Evolutionary conservation across 306 rosid species (phyloP), one percentile per base, ranked within the genome.

Genomic region (Lathyrus oleraceus): DNA sequence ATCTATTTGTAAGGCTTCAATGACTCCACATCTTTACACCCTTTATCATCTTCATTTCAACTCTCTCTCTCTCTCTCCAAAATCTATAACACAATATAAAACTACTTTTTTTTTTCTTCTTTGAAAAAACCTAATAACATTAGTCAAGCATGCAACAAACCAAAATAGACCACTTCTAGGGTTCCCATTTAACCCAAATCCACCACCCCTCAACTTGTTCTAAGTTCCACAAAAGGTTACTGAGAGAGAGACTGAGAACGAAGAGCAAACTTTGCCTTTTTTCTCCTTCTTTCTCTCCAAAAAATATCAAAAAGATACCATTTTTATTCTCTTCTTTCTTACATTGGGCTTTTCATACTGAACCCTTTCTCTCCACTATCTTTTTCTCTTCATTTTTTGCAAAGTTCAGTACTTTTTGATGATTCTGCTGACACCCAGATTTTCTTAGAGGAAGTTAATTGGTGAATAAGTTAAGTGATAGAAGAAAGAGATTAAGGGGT

Each of bases 1-100:
- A 70, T 86, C 85, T 69, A 78, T 86, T 87, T 88, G 95, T 88
- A 88, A 85, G 99, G 99, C 86, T 91, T 91, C 88, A 80, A 77
- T 67, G 76, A 80, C 56, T 94, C 99, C 97, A 94, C 99, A 87
- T 85, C 61, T 53, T 80, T 59, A 40, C 73, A 40, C 73, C 76
- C 74, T 88, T 85, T 87, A 87, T 88, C 91, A 87, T 88, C 91
- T 78, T 42, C 73, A 38, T 13, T 67, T 15, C 51, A 47, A 45
- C 42, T 25, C 44, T 6, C 35, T 6, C 25, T 44, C 23, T 48
- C 42, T 30, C 61, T 16, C n/a, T 64, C 70, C 66, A 69, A 83
- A 80, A 77, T 72, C 43, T 30, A 59, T 67, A 48, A 21, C 43
- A 48, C 17, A 28, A 16, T 30, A 47, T 13, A 30, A n/a, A 21